Percentiles rank a stretch among this genome's conserved stretches.
Conservation (phyloP, 208 protist species). For the Leptomonas pyrrhocoris region DNA sequence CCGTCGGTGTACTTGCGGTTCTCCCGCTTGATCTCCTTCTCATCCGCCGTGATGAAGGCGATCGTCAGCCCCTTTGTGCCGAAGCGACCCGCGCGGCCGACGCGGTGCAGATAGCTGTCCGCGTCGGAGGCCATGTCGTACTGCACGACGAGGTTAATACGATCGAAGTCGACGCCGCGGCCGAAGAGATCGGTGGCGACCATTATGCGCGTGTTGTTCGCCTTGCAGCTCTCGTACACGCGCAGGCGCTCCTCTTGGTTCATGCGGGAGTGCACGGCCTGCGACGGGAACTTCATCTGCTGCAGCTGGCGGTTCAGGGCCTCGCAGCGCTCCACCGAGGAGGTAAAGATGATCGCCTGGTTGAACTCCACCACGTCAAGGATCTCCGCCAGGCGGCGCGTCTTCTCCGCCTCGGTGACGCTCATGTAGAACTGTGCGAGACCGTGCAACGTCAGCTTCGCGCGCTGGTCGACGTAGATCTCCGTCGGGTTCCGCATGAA, state of each 20-base stretch:
- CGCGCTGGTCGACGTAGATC: slow-evolving; percentile 98
- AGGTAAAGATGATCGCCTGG: slow-evolving; percentile 99
- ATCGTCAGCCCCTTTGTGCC: slow-evolving; percentile 99
- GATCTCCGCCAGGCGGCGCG: slow-evolving; percentile 97
- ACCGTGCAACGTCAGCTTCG: slow-evolving; percentile 99
- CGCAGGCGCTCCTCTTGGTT: slow-evolving; percentile 92
- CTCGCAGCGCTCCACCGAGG: slow-evolving; percentile 91
- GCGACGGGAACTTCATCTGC: slow-evolving; percentile 96
- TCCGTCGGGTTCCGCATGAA: slow-evolving; percentile 98
- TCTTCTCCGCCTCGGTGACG: slow-evolving; percentile 97
- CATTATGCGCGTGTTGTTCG: slow-evolving; percentile 97
- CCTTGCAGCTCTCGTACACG: slow-evolving; percentile 97
- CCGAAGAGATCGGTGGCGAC: slow-evolving; percentile 99
- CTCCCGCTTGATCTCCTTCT: slow-evolving; percentile 91
- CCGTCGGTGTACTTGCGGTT: slow-evolving; percentile 89
- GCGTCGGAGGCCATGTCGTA: slow-evolving; percentile 98
- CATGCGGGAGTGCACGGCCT: slow-evolving; percentile 96
- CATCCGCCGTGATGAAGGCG: slow-evolving; percentile 96
- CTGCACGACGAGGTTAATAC: slow-evolving; percentile 99
- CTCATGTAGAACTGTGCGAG: slow-evolving; percentile 99
- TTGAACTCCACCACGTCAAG: slow-evolving; percentile 99
- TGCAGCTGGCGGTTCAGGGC: slow-evolving; percentile 96
- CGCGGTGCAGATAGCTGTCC: slow-evolving; percentile 99
- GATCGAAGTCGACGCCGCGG: slow-evolving; percentile 99
- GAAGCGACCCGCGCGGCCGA: slow-evolving; percentile 97